phyloP scores from a whole-genome alignment of 768 basidiomycete species.

The Leccinum subgranulosum region DNA sequence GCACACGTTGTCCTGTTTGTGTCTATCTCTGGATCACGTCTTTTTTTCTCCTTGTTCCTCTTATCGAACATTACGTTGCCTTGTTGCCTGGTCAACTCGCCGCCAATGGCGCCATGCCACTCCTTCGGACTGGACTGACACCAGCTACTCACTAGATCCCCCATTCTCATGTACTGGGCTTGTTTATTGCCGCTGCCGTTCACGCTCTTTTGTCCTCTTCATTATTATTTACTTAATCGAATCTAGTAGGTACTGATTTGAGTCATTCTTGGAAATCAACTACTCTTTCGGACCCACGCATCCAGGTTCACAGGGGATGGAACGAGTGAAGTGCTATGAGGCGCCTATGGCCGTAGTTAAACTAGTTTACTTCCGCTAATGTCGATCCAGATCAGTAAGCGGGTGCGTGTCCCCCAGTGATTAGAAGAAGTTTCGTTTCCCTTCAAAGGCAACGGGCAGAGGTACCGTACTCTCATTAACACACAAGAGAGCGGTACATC shows the following conservation, averaged over 20 bases:
- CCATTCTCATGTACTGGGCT: not conserved
- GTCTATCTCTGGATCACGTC: not conserved
- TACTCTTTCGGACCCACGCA: not conserved
- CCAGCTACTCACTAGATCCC: constrained; percentile 14
- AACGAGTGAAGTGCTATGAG: not conserved
- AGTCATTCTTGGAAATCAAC: constrained; percentile 8
- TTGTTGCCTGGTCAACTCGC: not conserved
- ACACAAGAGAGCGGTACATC: not conserved
- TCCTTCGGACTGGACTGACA: constrained; percentile 23
- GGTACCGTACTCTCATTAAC: too few species aligned
- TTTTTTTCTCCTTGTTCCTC: not conserved
- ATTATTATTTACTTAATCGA: constrained; percentile 28
- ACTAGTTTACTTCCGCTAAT: not conserved
- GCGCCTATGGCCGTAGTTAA: not conserved
- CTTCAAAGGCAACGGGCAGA: not conserved
- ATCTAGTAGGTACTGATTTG: constrained; percentile 25
- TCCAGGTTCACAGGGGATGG: not conserved
- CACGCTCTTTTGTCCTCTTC: constrained; percentile 14
- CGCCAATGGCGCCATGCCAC: constrained; percentile 5
- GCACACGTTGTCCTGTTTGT: not conserved
- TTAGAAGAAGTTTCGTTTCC: too few species aligned
- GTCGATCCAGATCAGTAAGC: not conserved
- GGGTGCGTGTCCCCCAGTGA: not conserved
- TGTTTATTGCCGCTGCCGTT: constrained; percentile 1
- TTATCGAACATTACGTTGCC: constrained; percentile 12